Percentiles rank a stretch among this genome's conserved stretches.
Evolutionary conservation across 2,329 filamentous ascomycete species (phyloP).

Genomic region (Xylariaceae sp.): DNA sequence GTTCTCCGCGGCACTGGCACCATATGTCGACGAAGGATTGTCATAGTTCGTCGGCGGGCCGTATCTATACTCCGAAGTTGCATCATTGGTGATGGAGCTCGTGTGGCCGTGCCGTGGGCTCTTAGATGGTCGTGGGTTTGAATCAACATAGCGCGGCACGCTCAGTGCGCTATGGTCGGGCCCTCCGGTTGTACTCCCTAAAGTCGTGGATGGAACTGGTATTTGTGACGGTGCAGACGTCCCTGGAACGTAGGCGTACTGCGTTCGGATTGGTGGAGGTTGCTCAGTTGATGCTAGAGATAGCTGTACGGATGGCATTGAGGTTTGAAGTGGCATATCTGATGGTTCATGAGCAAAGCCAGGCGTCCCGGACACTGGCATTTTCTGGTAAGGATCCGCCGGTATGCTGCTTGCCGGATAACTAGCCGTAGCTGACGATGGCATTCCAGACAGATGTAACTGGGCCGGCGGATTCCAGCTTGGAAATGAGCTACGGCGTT

Average conservation of each 20-base stretch:
- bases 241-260: conserved; percentile 54
- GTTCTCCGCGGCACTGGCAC: conserved; percentile 17
- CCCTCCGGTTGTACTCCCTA: conserved; percentile 22
- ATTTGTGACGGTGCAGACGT: conserved; percentile 51
- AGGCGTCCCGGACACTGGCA: conserved; percentile 47
- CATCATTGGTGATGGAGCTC: conserved; percentile 47
- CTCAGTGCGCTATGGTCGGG: conserved; percentile 48
- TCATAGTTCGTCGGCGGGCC: conserved; percentile 37
- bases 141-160: conserved; percentile 57
- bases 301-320: conserved; percentile 54
- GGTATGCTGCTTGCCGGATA: conserved; percentile 53
- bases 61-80: conserved; percentile 56
- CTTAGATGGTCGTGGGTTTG: conserved; percentile 53
- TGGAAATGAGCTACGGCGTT: conserved; percentile 50
- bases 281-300: conserved; percentile 48
- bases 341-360: conserved; percentile 51
- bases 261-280: conserved; percentile 44
- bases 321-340: conserved; percentile 52
- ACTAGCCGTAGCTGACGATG: conserved; percentile 42
- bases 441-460: conserved; percentile 47
- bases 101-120: conserved; percentile 52
- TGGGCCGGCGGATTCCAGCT: conserved; percentile 51
- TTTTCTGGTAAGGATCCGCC: conserved; percentile 51
- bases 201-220: conserved; percentile 39
- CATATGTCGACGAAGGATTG: conserved; percentile 16